Conservation (phyloP, 768 basidiomycete species). For the Cytidiella melzeri region DNA sequence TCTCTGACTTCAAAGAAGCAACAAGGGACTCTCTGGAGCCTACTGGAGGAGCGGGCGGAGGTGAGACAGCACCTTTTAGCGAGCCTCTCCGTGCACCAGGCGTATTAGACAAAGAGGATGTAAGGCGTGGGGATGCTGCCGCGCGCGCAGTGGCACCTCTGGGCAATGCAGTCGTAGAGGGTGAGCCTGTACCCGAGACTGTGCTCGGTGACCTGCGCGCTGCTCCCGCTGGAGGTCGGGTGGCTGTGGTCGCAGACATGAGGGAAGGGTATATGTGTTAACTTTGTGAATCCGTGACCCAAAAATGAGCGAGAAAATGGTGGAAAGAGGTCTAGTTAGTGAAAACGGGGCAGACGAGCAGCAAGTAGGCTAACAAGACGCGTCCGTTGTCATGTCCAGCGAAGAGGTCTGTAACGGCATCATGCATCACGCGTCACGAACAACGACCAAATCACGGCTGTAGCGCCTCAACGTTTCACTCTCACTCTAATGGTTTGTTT, state of each 20-base stretch:
- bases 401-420: neutral
- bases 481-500: too few species aligned
- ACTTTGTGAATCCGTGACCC: slow-evolving; percentile 6
- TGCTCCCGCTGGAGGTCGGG: slow-evolving; percentile 41
- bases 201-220: slow-evolving; percentile 40
- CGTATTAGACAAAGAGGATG: slow-evolving; percentile 43
- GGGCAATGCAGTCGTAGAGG: slow-evolving; percentile 37
- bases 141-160: slow-evolving; percentile 61
- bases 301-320: slow-evolving; percentile 5
- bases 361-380: neutral
- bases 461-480: too few species aligned
- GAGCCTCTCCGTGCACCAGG: slow-evolving; percentile 45
- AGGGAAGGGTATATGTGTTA: slow-evolving; percentile 20
- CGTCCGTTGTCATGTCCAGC: slow-evolving; percentile 14
- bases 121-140: slow-evolving; percentile 50
- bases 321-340: neutral
- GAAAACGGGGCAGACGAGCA: neutral
- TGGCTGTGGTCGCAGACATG: slow-evolving; percentile 40
- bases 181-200: slow-evolving; percentile 35
- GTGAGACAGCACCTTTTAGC: slow-evolving; percentile 35
- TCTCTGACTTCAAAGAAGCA: slow-evolving; percentile 66
- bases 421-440: neutral
- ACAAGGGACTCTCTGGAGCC: slow-evolving; percentile 53
- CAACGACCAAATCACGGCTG: neutral
- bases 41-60: slow-evolving; percentile 33